Base-by-base conservation (phyloP, 2,329 filamentous ascomycete species). In the Fonsecaea multimorphosa region DNA sequence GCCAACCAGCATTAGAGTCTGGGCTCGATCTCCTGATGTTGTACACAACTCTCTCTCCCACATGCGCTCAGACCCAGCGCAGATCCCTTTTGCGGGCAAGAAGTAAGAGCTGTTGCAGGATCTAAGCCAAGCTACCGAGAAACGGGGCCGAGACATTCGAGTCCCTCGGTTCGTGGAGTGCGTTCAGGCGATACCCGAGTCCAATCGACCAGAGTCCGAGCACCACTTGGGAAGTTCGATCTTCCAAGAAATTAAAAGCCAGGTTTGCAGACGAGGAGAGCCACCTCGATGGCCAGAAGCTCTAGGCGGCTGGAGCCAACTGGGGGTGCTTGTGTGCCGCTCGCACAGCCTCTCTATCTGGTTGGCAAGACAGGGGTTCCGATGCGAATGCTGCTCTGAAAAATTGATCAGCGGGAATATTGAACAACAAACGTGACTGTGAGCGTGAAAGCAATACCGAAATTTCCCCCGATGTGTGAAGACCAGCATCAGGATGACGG, bases 211-310 rank as follows among this genome's bases (percentile, higher is more conserved):
- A 60, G 44, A 36, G 22, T 31, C 14, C 9, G 46, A 14, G 16
- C 8, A 32, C 46, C 46, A 52, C 38, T 32, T 14, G 44, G 46
- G 22, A 2, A 31, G 9, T 29, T 38, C 29, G 9, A 16, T 14
- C 16, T n/a, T 12, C 19, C 44, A 29, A 16, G 29, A 32, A 52
- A 52, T 19, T 29, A 29, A 22, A 53, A 36, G 46, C 58, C 11
- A 12, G 44, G 8, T 2, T 24, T 60, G 44, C 58, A 16, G 46
- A 60, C 38, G 29, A 52, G 16, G 32, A 60, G 58, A 32, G 58
- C 31, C 58, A 49, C 24, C 36, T 34, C n/a, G 19, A 29, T 22
- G 58, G 58, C 46, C 27, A 60, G 58, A 59, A 24, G n/a, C 29
- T 38, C 58, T 22, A n/a, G 34, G 2, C 19, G 44, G 19, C 44